Conservation (phyloP, 371 early-diverging fungal species). For the Phascolomyces articulosus region DNA sequence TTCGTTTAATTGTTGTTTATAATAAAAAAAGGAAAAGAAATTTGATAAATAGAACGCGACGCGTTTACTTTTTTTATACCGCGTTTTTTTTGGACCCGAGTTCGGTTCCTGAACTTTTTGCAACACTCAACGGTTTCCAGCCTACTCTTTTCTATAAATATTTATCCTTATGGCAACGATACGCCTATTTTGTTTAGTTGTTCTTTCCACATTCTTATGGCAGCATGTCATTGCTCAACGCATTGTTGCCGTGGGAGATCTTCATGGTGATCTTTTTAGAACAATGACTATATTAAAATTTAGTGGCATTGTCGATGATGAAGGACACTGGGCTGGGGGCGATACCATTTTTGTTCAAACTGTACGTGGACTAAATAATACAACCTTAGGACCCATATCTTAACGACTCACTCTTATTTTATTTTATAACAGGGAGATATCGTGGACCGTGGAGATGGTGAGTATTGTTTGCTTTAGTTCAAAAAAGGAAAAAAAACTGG, state of each 20-base stretch:
- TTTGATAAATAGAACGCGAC: neutral
- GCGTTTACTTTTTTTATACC: neutral
- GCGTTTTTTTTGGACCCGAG: neutral
- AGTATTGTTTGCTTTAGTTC: too few relatives aligned
- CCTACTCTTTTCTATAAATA: too few relatives aligned
- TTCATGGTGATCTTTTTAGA: constrained; percentile 73
- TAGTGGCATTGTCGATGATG: constrained; percentile 62
- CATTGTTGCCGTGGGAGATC: constrained; percentile 79
- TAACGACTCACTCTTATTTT: neutral
- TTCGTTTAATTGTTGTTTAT: neutral
- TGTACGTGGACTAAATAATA: constrained; percentile 20
- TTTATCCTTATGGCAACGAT: too few relatives aligned
- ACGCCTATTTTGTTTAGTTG: neutral
- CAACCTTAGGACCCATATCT: too few relatives aligned
- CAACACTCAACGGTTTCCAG: neutral
- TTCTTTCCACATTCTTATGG: neutral
- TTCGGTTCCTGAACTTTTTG: neutral
- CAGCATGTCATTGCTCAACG: constrained; percentile 27
- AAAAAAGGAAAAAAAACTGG: too few relatives aligned
- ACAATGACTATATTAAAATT: constrained; percentile 61
- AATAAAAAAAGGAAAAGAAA: neutral
- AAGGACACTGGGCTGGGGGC: constrained; percentile 67
- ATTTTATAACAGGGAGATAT: constrained; percentile 64
- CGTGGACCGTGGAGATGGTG: constrained; percentile 62
- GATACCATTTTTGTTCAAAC: constrained; percentile 59